These are phyloP conservation scores for Zanthoxylum bungeanum DNA, from an alignment of 345 rosid species.

Conservation along the genomic window DNA sequence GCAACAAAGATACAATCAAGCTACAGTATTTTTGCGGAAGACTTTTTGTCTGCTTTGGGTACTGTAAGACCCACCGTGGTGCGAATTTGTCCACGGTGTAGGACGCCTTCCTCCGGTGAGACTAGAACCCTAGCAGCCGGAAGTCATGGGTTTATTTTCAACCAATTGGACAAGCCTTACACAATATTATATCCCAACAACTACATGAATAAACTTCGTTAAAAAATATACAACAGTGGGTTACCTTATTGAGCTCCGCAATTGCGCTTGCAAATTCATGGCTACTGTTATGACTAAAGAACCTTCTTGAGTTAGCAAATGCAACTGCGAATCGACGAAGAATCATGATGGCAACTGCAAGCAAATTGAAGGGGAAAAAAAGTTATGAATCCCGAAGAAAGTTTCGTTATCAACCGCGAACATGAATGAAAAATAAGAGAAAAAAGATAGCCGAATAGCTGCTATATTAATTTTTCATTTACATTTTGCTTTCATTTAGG, in stretches of 20 bases:
- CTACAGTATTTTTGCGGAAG: no score
- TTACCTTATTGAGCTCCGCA: conserved; percentile 57
- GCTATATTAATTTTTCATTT: background rate
- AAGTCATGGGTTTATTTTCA: no score
- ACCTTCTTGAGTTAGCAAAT: conserved; percentile 32
- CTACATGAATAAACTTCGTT: background rate
- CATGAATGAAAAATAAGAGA: background rate
- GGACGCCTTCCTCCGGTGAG: no score
- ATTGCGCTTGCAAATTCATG: conserved; percentile 28
- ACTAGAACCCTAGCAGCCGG: no score
- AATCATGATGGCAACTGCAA: conserved; percentile 30
- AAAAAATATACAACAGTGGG: background rate
- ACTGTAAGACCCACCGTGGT: no score
- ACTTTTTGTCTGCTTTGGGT: no score
- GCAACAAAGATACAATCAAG: no score
- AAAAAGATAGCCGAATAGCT: background rate
- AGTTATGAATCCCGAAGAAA: background rate
- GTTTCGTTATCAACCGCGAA: background rate
- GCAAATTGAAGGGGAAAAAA: background rate
- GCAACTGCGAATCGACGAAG: conserved; percentile 38
- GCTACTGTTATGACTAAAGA: conserved; percentile 27
- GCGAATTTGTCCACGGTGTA: no score
- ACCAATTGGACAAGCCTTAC: no score
- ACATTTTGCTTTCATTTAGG: conserved; percentile 13
- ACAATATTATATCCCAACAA: background rate